Conservation (phyloP, 495 filamentous ascomycete species). For the Trichoderma virens region DNA sequence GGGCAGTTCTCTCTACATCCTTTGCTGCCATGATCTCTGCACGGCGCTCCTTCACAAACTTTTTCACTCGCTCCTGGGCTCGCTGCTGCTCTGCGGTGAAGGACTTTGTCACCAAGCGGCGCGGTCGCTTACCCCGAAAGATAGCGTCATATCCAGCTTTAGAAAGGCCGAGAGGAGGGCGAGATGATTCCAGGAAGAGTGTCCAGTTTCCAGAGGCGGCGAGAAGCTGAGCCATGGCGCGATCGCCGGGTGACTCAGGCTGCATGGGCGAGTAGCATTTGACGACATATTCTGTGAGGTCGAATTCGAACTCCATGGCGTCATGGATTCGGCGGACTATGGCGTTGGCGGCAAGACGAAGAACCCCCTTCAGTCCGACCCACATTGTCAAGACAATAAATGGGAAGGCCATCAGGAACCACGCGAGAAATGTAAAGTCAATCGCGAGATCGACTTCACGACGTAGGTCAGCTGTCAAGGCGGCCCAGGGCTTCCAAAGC, state of each 20-base stretch:
- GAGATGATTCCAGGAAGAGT: neutral
- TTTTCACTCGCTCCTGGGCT: neutral
- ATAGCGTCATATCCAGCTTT: neutral
- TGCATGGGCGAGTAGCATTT: conserved; percentile 2
- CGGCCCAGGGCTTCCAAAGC: conserved; percentile 2
- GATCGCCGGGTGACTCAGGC: neutral
- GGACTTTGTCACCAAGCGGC: neutral
- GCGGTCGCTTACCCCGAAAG: neutral
- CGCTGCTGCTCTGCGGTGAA: neutral
- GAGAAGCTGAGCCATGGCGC: neutral
- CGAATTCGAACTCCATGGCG: conserved; percentile 5
- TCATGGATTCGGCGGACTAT: conserved; percentile 6
- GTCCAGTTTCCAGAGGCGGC: neutral
- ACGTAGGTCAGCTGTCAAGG: conserved; percentile 1
- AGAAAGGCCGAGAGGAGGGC: neutral
- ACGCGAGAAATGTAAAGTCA: neutral
- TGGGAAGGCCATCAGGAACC: neutral
- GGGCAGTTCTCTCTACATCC: neutral
- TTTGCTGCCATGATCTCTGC: neutral
- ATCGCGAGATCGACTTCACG: conserved; percentile 2
- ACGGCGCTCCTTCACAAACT: neutral
- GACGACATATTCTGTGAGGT: conserved; percentile 2
- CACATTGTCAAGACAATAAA: conserved; percentile 1
- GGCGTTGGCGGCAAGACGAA: conserved; percentile 5
- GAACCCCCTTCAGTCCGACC: neutral